Base-by-base conservation (phyloP, 768 basidiomycete species). In the Leucocoprinus leucothites region DNA sequence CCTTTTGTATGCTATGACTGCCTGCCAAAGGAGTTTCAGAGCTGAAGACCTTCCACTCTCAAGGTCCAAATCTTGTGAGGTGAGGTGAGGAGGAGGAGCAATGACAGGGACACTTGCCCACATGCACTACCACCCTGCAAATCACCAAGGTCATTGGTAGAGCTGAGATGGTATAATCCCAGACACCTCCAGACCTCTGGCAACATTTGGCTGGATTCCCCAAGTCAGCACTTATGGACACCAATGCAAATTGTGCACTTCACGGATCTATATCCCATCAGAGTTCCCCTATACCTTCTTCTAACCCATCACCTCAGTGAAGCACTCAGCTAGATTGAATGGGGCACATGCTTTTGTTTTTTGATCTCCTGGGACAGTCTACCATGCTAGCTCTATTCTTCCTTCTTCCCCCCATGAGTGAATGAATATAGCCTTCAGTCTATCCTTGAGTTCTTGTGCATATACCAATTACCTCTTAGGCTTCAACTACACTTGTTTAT, bases 401-500 rank as follows among this genome's bases (percentile, higher is more conserved):
- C 38, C 55, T 13, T 59, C 67, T 47, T 60, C 63, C 25, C 70
- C 68, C 87, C 87, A 2, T 76, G 86, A 25, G 70, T 86, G 24
- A 71, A 88, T 4, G 89, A 91, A 64, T 91, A 89, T 60, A 69
- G 81, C 8, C 71, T 86, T 1, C 90, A 87, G 88, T 90, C 89
- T 2, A 65, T 84, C 25, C 68, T 90, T 24, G 86, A 89, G 61
- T 75, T 87, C 51, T 65, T 87, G 16, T 86, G 82, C 58, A 74
- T 81, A 1, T 81, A 78, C 61, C 77, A 85, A 16, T 82, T 71
- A 38, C 87, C 88, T 0, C 73, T 91, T 22, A 70, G 79, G 51
- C 69, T 86, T 26, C 87, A 88, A 59, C 74, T 91, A 69, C 84
- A 84, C 22, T 68, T 82, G 2, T 78, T 88, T 55, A 70, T 80